Evolutionary conservation across 2,329 filamentous ascomycete genomes (phyloP).

Genomic region (Sarocladium strictum): DNA sequence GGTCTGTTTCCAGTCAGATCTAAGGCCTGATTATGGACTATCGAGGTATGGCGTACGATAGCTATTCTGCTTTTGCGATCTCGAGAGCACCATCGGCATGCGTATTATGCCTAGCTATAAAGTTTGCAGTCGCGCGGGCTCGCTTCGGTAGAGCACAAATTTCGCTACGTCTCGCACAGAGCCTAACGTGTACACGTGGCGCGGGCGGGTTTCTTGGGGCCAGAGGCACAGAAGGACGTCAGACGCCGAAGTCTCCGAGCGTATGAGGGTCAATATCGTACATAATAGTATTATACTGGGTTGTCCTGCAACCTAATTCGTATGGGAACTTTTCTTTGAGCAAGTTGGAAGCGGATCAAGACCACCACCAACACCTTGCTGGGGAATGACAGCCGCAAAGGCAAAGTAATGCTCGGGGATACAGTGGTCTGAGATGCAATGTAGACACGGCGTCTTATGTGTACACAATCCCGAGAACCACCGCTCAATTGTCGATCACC

Average conservation of each 20-base stretch:
- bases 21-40: no score
- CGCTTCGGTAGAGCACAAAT: no score
- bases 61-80: no score
- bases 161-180: no score
- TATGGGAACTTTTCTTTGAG: not conserved
- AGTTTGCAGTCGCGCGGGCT: no score
- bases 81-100: no score
- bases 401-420: not conserved
- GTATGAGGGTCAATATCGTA: not conserved
- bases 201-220: no score
- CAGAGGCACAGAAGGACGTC: no score
- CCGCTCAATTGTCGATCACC: not conserved
- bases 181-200: no score
- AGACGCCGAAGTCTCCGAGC: not conserved
- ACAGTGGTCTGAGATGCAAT: not conserved
- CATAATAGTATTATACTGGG: not conserved
- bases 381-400: constrained; percentile 1
- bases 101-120: no score
- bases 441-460: not conserved
- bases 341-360: not conserved
- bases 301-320: not conserved
- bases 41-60: no score
- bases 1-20: no score
- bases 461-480: not conserved
- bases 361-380: not conserved